Evolutionary conservation across 768 basidiomycete genomes (phyloP), one percentile per base, ranked within the genome.

Genomic region (Rickenella mellea): DNA sequence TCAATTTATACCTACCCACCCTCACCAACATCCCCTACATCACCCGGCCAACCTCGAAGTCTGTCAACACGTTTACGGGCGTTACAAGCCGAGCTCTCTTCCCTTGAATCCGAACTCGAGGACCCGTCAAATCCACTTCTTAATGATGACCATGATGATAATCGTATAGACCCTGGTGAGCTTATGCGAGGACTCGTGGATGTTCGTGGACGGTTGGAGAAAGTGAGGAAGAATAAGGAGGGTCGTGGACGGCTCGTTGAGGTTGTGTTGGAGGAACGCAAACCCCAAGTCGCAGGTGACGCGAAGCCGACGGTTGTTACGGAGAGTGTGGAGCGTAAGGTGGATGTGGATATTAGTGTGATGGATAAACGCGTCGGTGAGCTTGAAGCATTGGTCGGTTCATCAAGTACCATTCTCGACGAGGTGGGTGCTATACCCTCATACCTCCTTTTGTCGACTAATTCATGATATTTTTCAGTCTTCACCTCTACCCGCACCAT

Each of bases 361-460:
- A 71, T 97, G 55, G 94, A 98, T 61, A 71, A 70, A 51, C 76
- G 94, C 27, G 71, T 99, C 2, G 83, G 84, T 6, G 77, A 83
- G 47, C 67, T 99, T 12, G 94, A 98, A 57, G 76, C 73, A 44
- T 49, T 86, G 9, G 68, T 99, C 24, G 94, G 94, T 1, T 83
- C 89, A 5, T 78, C 80, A n/a, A 81, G 71, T 42, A 71, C 82
- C 10, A 69, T 78, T 6, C 55, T 92, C 9, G 90, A 96, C 57
- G 89, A 94, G 68, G 92, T 90, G 57, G 42, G 71, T 55, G 3
- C 27, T 28, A 25, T 4, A 27, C 7, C 31, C 26, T 20, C 21
- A 25, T 7, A 10, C 27, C n/a, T 39, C 12, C 15, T 0, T 6
- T 26, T 8, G 21, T 25, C 12, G 14, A 10, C 19, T 9, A 17